Conservation (phyloP, 192 early-diverging fungal species). For the Coemansia sp. region DNA sequence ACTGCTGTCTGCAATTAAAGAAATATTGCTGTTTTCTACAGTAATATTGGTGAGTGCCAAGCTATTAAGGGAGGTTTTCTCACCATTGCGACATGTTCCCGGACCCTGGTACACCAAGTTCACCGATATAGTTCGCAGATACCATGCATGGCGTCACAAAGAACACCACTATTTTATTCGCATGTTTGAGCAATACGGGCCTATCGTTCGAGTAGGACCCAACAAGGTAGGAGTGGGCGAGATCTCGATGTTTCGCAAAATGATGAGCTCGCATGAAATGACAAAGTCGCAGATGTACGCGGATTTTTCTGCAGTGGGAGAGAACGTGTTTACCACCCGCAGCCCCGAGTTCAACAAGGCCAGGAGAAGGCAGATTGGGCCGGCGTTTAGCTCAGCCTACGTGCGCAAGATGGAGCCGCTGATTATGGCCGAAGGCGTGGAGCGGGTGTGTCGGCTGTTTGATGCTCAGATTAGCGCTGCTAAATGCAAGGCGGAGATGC, state of each 20-base stretch:
- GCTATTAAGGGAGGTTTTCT: neutral
- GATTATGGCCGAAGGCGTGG: slow-evolving; percentile 16
- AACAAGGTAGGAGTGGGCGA: slow-evolving; percentile 19
- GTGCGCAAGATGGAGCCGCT: slow-evolving; percentile 25
- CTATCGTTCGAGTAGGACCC: slow-evolving; percentile 22
- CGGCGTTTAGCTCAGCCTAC: slow-evolving; percentile 16
- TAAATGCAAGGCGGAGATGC: neutral
- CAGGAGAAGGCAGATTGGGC: slow-evolving; percentile 19
- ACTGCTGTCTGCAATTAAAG: too few relatives aligned
- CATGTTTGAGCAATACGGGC: slow-evolving; percentile 21
- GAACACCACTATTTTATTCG: slow-evolving; percentile 20
- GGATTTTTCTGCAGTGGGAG: slow-evolving; percentile 15
- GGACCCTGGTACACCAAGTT: slow-evolving; percentile 31
- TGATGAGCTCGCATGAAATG: slow-evolving; percentile 22
- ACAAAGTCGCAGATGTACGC: slow-evolving; percentile 26
- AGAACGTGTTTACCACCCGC: slow-evolving; percentile 35
- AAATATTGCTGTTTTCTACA: too few relatives aligned
- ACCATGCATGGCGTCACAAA: slow-evolving; percentile 17
- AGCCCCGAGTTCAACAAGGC: slow-evolving; percentile 19
- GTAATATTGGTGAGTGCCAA: neutral
- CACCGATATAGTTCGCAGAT: slow-evolving; percentile 14
- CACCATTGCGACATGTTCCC: slow-evolving; percentile 18
- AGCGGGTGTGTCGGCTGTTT: slow-evolving; percentile 16
- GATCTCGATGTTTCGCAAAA: slow-evolving; percentile 15
- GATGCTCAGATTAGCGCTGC: slow-evolving; percentile 12